A percentile compares a stretch with the other conserved stretches of the same genome.
Conservation (phyloP, 192 early-diverging fungal species). For the Rhizophagus clarus region DNA sequence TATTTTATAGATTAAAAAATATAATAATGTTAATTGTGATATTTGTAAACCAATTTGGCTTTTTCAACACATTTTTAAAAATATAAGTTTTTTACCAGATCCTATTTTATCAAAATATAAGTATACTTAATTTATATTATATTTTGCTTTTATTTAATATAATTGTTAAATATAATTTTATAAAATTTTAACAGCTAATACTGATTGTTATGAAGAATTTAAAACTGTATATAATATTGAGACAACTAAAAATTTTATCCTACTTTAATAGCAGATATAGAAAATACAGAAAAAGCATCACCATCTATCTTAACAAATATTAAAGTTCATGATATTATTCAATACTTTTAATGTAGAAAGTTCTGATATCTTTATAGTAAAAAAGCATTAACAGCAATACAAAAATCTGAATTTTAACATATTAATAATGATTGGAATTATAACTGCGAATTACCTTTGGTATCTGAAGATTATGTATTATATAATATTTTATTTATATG, state of each 20-base stretch:
- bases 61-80: not conserved
- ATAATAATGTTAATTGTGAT: not conserved
- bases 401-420: not conserved
- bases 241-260: not conserved
- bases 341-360: not conserved
- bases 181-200: not conserved
- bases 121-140: no score
- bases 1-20: no score
- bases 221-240: not conserved
- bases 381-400: not conserved
- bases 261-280: not conserved
- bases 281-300: not conserved
- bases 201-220: not conserved
- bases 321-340: not conserved
- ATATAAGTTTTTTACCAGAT: not conserved
- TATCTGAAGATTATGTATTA: not conserved
- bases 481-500: not conserved
- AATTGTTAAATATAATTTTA: not conserved
- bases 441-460: not conserved
- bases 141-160: no score
- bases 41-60: not conserved
- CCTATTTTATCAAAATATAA: not conserved
- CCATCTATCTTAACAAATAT: not conserved
- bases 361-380: not conserved
- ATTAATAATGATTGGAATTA: not conserved